Evolutionary conservation across 2,329 filamentous ascomycete species (phyloP).

Genomic region (Monilinia vaccinii-corymbosi): DNA sequence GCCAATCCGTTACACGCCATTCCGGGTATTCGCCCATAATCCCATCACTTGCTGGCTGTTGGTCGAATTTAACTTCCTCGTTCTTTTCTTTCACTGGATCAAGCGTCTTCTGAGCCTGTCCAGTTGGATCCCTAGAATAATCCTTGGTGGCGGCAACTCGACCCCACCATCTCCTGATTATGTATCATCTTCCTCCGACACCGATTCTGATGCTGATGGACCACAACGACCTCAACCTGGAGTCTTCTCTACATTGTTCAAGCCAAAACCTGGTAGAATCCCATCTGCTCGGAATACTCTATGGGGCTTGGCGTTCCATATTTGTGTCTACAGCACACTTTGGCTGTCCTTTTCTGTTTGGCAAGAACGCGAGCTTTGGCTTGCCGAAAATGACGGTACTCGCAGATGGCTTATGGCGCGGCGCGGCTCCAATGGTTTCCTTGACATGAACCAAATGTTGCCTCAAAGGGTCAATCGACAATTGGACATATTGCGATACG

Average conservation of each 20-base stretch:
- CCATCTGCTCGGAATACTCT: not conserved
- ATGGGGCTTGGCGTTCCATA: not conserved
- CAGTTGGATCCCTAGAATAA: not conserved
- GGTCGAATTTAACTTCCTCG: slow-evolving; percentile 9
- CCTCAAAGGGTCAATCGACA: not conserved
- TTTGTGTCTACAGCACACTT: not conserved
- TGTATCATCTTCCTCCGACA: not conserved
- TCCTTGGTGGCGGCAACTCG: not conserved
- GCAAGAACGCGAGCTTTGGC: slow-evolving; percentile 2
- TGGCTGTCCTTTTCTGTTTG: not conserved
- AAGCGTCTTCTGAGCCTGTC: not conserved
- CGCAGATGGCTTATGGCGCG: not conserved
- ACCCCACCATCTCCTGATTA: not conserved
- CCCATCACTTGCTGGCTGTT: slow-evolving; percentile 7
- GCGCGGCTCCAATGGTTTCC: not conserved
- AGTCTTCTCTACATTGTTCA: not conserved
- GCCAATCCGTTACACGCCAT: slow-evolving; percentile 2
- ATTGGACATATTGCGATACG: not conserved
- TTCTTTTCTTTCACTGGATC: not conserved
- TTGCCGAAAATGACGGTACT: slow-evolving; percentile 7
- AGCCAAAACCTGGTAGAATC: not conserved
- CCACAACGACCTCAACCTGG: not conserved
- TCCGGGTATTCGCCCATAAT: slow-evolving; percentile 6
- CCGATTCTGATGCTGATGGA: not conserved
- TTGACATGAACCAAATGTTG: not conserved